phyloP scores from a whole-genome alignment of 192 early-diverging fungal species.

The Coemansia sp. region DNA sequence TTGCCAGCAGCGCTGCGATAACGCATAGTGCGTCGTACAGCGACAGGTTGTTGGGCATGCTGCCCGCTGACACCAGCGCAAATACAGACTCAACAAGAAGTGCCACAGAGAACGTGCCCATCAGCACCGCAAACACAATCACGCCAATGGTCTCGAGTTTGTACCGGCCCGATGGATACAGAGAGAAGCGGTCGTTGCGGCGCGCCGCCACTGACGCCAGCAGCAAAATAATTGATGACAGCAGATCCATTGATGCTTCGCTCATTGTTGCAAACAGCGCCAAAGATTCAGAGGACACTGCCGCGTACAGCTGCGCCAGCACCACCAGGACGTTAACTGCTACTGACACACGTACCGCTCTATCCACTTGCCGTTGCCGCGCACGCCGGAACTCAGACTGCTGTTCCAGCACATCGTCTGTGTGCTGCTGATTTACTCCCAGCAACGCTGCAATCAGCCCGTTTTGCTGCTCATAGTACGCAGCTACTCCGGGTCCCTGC shows the following conservation, averaged over 20 bases:
- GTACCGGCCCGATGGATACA: conserved; percentile 75
- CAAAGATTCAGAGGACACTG: conserved; percentile 71
- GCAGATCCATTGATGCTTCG: conserved; percentile 78
- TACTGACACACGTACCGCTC: conserved; percentile 70
- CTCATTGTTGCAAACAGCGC: conserved; percentile 79
- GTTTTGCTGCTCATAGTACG: conserved; percentile 55
- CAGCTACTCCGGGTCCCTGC: conserved; percentile 38
- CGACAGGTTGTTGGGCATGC: conserved; percentile 54
- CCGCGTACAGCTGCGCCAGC: conserved; percentile 66
- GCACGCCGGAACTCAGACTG: conserved; percentile 33
- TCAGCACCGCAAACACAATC: conserved; percentile 77
- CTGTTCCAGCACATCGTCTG: conserved; percentile 38
- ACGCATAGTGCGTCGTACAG: conserved; percentile 58
- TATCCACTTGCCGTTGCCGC: conserved; percentile 48
- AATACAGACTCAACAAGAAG: conserved; percentile 67
- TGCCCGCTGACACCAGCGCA: conserved; percentile 53
- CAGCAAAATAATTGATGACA: conserved; percentile 65
- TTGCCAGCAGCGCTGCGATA: conserved; percentile 59
- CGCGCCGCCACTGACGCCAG: conserved; percentile 63
- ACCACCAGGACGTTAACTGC: conserved; percentile 69
- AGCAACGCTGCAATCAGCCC: conserved; percentile 48
- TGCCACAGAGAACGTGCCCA: conserved; percentile 70
- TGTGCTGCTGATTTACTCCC: conserved; percentile 50
- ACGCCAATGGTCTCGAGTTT: conserved; percentile 77
- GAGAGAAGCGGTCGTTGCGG: conserved; percentile 59